Conservation (phyloP, 805 yeast species). For the Pichia californica region DNA sequence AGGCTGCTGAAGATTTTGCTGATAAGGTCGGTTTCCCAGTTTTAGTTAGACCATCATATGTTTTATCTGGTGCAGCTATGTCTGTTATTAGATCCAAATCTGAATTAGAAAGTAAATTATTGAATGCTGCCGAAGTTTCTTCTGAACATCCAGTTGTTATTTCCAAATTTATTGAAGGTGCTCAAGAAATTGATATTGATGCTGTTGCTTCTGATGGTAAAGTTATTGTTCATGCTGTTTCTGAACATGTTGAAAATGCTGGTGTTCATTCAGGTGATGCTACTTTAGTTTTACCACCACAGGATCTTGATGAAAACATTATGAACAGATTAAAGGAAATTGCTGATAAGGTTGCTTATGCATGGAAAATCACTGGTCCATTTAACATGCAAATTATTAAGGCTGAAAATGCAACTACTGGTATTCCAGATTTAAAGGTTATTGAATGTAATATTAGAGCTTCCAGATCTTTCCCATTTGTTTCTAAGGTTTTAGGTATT, state of each 20-base stretch:
- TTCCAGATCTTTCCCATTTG: conserved; percentile 98
- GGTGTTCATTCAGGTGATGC: conserved; percentile 99
- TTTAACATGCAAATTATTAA: conserved; percentile 97
- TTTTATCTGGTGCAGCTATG: conserved; percentile 98
- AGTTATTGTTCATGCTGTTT: conserved; percentile 88
- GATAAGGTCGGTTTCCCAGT: conserved; percentile 88
- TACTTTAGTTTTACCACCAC: conserved; percentile 91
- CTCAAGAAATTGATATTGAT: conserved; percentile 95
- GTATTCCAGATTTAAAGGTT: conserved; percentile 71
- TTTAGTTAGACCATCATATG: conserved; percentile 95
- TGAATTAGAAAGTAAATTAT: conserved; percentile 76
- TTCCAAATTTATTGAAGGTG: conserved; percentile 91
- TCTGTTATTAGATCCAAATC: conserved; percentile 74
- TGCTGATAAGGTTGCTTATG: conserved; percentile 88
- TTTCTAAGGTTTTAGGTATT: conserved; percentile 90
- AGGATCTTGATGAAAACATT: conserved; percentile 56
- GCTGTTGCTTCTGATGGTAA: conserved; percentile 90
- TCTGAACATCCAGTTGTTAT: conserved; percentile 97
- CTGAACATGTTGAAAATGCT: conserved; percentile 97
- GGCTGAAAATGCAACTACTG: conserved; percentile 52
- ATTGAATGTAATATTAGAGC: conserved; percentile 99
- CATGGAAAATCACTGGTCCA: conserved; percentile 96
- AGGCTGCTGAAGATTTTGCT: conserved; percentile 83
- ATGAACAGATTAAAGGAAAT: conserved; percentile 75
- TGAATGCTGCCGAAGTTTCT: conserved; percentile 86